Evolutionary conservation across 2,329 filamentous ascomycete species (phyloP).

Genomic region (Fusarium vanettenii): DNA sequence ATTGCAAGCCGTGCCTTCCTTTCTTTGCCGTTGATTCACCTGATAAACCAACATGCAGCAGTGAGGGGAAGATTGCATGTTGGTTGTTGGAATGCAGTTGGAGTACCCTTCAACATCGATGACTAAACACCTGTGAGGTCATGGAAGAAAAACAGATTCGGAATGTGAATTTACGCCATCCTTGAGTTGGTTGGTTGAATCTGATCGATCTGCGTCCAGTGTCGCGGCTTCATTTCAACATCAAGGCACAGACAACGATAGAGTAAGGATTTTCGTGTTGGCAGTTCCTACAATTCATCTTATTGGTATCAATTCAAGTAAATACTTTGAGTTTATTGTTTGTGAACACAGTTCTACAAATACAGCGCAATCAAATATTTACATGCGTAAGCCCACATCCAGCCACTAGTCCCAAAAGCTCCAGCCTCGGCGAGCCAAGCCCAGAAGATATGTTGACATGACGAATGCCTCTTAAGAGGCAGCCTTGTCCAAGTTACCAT

Average conservation of each 20-base stretch:
- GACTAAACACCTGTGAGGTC: background rate
- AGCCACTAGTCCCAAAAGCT: background rate
- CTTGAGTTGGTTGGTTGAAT: background rate
- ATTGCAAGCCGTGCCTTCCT: background rate
- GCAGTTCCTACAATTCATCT: background rate
- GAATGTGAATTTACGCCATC: background rate
- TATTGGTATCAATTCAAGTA: background rate
- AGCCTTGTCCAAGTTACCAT: constrained; percentile 29
- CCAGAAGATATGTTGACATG: background rate
- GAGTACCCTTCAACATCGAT: background rate
- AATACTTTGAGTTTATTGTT: background rate
- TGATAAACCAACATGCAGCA: background rate
- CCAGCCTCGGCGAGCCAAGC: background rate
- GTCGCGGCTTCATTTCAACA: background rate
- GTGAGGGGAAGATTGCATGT: background rate
- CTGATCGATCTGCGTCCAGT: background rate
- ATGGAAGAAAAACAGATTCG: background rate
- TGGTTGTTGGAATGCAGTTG: background rate
- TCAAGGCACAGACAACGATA: background rate
- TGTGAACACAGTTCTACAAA: background rate
- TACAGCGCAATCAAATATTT: background rate
- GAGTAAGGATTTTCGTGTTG: background rate
- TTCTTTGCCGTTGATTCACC: background rate
- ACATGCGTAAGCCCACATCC: background rate
- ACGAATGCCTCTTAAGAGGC: background rate